Base-by-base conservation (phyloP, 1,284 basidiomycete species). In the Irpex sp. region DNA sequence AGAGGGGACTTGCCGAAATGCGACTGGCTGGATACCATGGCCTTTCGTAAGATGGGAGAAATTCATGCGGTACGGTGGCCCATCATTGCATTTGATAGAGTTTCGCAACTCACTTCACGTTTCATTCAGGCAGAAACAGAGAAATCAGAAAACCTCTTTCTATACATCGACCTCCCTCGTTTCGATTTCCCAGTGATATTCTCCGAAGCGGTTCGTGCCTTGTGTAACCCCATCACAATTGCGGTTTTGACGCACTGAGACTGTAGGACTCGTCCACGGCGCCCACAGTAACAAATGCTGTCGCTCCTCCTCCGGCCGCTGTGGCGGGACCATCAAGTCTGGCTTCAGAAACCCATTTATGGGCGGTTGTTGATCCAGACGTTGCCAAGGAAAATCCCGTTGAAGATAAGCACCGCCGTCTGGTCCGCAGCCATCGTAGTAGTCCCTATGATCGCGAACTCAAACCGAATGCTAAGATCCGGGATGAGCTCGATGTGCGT, bases 111-210 rank as follows among this genome's bases (percentile, higher is more conserved):
- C 58, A 35, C 48, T 5, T 18, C 23, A 12, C 14, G 28, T 1
- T 67, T 45, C 39, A 33, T 2, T 45, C 39, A 95, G 93, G 85
- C 86, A 6, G 94, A 96, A 73, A 87, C 93, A 0, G 86, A 87
- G 68, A 94, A 94, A 71, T 96, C 93, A 0, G 86, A 94, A 63
- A 91, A 93, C 67, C 78, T 97, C 23, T 98, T 93, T 70, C 81
- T 99, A 4, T 98, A 98, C 72, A 87, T 99, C 53, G 96, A 99
- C 75, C 74, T 99, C 42, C 97, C 96, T 0, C 84, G 93, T n/a
- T 99, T 98, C 70, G 96, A 98, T 71, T 96, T 98, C 71, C 96
- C 97, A 0, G 89, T 99, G n/a, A 90, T 99, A 54, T 99, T 92
- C 73, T 93, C 90, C 63, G 96, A 98, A 76, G 84, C 89, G 9